Base-by-base conservation (phyloP, 2,329 filamentous ascomycete species). In the Catunica adiposa region DNA sequence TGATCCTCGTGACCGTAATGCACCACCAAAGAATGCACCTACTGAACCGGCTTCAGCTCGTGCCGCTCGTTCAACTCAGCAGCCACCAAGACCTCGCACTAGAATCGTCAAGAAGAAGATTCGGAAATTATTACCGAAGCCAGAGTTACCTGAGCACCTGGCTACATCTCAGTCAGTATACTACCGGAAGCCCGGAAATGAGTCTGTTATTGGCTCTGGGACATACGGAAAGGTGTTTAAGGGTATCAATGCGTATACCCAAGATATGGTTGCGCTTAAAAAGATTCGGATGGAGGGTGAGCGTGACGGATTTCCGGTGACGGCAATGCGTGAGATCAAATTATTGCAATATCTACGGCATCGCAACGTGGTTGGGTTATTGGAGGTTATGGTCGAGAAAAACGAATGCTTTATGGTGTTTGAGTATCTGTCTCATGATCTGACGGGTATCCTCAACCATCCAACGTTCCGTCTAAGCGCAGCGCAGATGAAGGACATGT, bases 391-490 rank as follows among this genome's bases (percentile, higher is more conserved):
- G 92, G 92, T 98, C 1, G 92, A 98, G 70, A 86, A 84, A 65
- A 97, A 97, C 62, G 89, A 97, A 68, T 98, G 92, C 67, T 98
- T 94, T 69, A 98, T 98, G 92, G 92, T 98, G 2, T 98, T 98
- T 61, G 92, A 98, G 67, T 98, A 98, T 65, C 76, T 97, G 31
- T 90, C 92, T 1, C 92, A 98, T 66, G 92, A 98, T 67, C 73
- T 98, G 59, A 98, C 92, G 2, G 92, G 92, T 14, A 74, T 98
- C 31, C 79, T 98, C 59, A 97, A 97, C 63, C 92, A 98, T 64
- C 92, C 92, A 0, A 84, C 84, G 0, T 98, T 95, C 69, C 83
- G 83, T 58, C 78, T 98, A 14, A 85, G 92, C 38, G 72, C 81
- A 3, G 80, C 84, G 0, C 89, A 97, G 67, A 94, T 89, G 69